Evolutionary conservation across 2,329 filamentous ascomycete species (phyloP).

Genomic region (Emericellopsis cladophorae): DNA sequence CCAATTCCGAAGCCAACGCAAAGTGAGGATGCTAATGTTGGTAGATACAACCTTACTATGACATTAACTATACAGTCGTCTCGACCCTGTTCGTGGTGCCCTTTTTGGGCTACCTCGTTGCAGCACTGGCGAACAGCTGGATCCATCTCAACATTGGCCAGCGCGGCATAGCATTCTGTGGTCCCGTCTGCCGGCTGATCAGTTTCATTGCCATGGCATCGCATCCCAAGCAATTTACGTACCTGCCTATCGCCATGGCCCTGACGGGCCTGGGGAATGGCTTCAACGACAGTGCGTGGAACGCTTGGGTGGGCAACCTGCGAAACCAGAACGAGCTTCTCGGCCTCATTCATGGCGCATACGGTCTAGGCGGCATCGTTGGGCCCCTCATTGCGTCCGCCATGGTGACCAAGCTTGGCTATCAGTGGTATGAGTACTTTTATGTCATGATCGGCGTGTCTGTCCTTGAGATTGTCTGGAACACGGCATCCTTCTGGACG

Average conservation of each 20-base stretch:
- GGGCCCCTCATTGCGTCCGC: constrained; percentile 58
- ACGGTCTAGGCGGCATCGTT: constrained; percentile 59
- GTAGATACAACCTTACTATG: constrained; percentile 49
- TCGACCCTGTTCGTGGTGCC: constrained; percentile 56
- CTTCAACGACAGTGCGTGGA: constrained; percentile 47
- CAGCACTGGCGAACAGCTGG: constrained; percentile 50
- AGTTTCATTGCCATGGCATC: constrained; percentile 52
- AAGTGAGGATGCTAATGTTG: not conserved
- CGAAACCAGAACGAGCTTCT: constrained; percentile 59
- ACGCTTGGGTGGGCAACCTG: constrained; percentile 58
- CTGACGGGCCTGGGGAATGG: constrained; percentile 54
- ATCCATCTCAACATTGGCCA: constrained; percentile 56
- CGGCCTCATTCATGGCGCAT: constrained; percentile 60
- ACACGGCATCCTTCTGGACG: constrained; percentile 47
- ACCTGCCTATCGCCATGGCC: constrained; percentile 31
- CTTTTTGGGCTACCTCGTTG: constrained; percentile 50
- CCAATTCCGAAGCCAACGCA: not conserved
- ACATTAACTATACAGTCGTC: constrained; percentile 47
- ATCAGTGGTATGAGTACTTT: constrained; percentile 64
- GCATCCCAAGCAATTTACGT: constrained; percentile 33
- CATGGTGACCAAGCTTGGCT: constrained; percentile 50
- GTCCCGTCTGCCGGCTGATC: constrained; percentile 47
- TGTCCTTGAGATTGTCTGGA: constrained; percentile 39
- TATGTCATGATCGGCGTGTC: constrained; percentile 57
- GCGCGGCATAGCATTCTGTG: constrained; percentile 56